Base-by-base conservation (phyloP, 768 basidiomycete genomes). In the Tylopilus sp. region DNA sequence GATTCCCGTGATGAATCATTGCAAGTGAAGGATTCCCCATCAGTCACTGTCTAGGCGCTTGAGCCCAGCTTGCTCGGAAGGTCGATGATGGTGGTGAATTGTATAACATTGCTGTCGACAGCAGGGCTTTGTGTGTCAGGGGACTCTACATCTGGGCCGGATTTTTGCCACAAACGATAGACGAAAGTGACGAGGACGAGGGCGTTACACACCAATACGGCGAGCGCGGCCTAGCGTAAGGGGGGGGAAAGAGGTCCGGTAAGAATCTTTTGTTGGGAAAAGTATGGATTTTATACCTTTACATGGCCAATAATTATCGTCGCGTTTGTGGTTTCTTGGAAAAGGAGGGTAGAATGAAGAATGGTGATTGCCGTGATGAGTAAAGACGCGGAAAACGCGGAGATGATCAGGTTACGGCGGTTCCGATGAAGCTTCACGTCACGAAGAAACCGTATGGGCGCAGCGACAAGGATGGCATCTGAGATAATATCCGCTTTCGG, bases 321-420 rank as follows among this genome's bases (percentile, higher is more conserved):
- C 6, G 9, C 2, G 21, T 26, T 53, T 1, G 50, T 31, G 3
- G 50, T 9, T 8, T 22, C 33, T 17, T 54, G 16, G 3, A 69
- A 52, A 17, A 67, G 57, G 45, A 69, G 56, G 25, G 40, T 9
- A 1, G 65, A 67, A 34, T 64, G 62, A 22, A 57, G 38, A 36
- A 67, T 65, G 4, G 65, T 62, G 14, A 62, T 19, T 6, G n/a
- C 54, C 1, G 51, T 54, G 41, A 57, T 69, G 31, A 67, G 55
- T 3, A 67, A 34, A 3, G 58, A 60, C 10, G 65, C 60, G 5
- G 60, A 65, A 44, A 67, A 65, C 0, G 44, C 48, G 2, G 57
- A 63, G 1, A 62, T 24, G 21, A 67, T 48, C 46, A 69, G 60
- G 36, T 58, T 38, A 3, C 68, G 65, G 17, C 54, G 46, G 16